Evolutionary conservation across 805 yeast genomes (phyloP).

Genomic region (Wickerhamomyces ciferrii): DNA sequence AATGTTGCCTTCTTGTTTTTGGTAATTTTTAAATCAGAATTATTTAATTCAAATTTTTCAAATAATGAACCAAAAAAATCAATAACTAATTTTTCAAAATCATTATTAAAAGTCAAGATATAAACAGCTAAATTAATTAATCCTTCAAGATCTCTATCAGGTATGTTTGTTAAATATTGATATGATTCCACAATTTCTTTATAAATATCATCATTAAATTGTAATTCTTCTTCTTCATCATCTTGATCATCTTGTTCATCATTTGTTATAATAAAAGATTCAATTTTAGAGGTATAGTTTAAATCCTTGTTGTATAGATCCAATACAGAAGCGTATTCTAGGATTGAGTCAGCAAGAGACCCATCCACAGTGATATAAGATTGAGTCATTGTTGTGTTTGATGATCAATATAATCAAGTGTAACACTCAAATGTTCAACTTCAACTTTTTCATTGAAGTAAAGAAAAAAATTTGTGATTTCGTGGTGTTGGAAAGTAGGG

Average conservation of each 20-base stretch:
- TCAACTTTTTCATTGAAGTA: no score
- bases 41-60: neutral
- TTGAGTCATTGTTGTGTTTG: conserved; percentile 8
- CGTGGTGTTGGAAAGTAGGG: no score
- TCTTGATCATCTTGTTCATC: conserved; percentile 8
- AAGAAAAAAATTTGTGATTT: no score
- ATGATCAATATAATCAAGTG: no score
- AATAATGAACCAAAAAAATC: conserved; percentile 3
- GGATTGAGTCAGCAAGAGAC: conserved; percentile 28
- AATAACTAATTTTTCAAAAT: conserved; percentile 1
- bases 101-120: conserved; percentile 12
- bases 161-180: conserved; percentile 8
- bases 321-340: conserved; percentile 25
- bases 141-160: conserved; percentile 22
- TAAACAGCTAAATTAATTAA: conserved; percentile 19
- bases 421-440: no score
- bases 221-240: conserved; percentile 13
- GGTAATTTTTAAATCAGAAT: neutral
- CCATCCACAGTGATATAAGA: conserved; percentile 32
- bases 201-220: conserved; percentile 14
- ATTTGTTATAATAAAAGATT: conserved; percentile 6
- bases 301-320: conserved; percentile 17
- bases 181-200: conserved; percentile 11
- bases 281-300: conserved; percentile 11
- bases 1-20: conserved; percentile 9